Conservation (phyloP, 202 grass and related monocot species). For the Miscanthus sacchariflorus region DNA sequence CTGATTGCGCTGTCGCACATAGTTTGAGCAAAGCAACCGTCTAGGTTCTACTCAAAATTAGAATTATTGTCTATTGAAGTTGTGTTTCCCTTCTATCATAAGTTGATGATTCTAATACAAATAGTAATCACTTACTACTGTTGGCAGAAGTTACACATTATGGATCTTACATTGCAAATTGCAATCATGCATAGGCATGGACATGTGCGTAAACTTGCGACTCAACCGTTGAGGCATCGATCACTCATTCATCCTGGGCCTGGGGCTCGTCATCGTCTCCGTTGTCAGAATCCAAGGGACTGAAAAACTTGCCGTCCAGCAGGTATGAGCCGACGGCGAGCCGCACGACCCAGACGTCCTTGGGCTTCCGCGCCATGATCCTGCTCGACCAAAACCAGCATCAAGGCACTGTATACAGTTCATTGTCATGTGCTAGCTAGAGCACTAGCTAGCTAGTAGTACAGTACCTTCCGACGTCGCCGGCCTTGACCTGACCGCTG, state of each 20-base stretch:
- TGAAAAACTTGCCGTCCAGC: slow-evolving; percentile 85
- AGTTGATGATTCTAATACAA: too few species aligned
- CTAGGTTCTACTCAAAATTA: too few species aligned
- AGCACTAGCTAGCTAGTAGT: background rate
- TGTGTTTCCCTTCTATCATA: too few species aligned
- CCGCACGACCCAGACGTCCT: slow-evolving; percentile 94
- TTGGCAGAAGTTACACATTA: background rate
- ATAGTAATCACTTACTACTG: background rate
- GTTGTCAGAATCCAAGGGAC: slow-evolving; percentile 55
- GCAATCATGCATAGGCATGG: background rate
- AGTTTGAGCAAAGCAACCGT: too few species aligned
- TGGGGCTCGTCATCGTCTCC: background rate
- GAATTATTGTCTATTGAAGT: too few species aligned
- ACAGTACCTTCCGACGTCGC: slow-evolving; percentile 78
- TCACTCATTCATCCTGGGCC: background rate
- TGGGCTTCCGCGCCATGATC: slow-evolving; percentile 80
- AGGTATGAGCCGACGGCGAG: slow-evolving; percentile 76
- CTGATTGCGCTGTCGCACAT: too few species aligned
- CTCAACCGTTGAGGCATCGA: background rate
- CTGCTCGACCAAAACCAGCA: slow-evolving; percentile 36
- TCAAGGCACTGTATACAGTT: background rate
- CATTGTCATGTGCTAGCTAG: background rate
- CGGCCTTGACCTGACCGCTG: slow-evolving; percentile 73
- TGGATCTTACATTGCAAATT: background rate
- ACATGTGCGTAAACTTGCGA: background rate